A percentile compares a stretch with the other conserved stretches of the same genome.
Evolutionary conservation across 2,329 filamentous ascomycete genomes (phyloP).

Genomic region (Penicillium psychrosexuale): DNA sequence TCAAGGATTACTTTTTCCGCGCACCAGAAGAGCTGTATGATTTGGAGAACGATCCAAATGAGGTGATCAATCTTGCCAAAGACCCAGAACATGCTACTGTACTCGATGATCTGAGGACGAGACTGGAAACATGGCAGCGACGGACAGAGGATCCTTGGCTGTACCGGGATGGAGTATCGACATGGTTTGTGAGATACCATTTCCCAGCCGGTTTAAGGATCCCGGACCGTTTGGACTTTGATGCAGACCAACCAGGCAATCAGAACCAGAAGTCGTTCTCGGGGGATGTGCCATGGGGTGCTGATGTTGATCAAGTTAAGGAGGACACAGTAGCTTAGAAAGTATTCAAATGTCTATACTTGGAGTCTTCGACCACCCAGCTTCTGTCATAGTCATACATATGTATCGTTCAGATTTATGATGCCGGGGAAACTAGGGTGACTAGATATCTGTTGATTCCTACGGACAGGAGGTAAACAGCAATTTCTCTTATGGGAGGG

Average conservation of each 20-base stretch:
- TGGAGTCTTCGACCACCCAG: no score
- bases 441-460: no score
- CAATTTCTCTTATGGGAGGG: no score
- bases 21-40: conserved; percentile 49
- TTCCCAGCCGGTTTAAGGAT: conserved; percentile 14
- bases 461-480: no score
- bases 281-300: background rate
- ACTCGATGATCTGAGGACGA: conserved; percentile 33
- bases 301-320: background rate
- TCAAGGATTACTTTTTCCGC: conserved; percentile 47
- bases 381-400: no score
- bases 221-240: conserved; percentile 23
- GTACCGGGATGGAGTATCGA: conserved; percentile 25
- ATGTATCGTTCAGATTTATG: no score
- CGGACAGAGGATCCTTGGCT: conserved; percentile 37
- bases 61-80: conserved; percentile 46
- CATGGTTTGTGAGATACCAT: conserved; percentile 15
- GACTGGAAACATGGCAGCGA: conserved; percentile 36
- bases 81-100: conserved; percentile 31
- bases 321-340: background rate
- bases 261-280: background rate
- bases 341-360: no score
- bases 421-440: no score
- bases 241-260: conserved; percentile 13
- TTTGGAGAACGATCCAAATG: conserved; percentile 45